A percentile compares a stretch with the other conserved stretches of the same genome.
Conservation (phyloP, 2,329 filamentous ascomycete genomes). For the Trichoderma lentiforme region DNA sequence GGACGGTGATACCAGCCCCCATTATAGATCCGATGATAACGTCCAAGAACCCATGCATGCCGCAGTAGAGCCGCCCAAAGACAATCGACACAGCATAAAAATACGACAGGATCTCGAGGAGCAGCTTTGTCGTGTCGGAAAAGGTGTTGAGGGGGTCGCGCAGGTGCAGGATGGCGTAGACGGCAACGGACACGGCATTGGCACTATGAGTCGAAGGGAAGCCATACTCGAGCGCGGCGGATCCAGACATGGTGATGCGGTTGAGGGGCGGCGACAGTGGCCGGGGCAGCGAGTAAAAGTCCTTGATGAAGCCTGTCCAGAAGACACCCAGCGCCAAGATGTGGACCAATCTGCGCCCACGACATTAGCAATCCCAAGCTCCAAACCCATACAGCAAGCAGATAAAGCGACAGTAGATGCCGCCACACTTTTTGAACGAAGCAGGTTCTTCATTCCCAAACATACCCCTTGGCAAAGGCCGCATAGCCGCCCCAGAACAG, state of each 20-base stretch:
- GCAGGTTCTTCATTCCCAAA: constrained; percentile 22
- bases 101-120: constrained; percentile 68
- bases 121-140: constrained; percentile 54
- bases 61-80: constrained; percentile 88
- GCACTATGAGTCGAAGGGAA: constrained; percentile 97
- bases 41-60: constrained; percentile 97
- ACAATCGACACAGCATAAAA: constrained; percentile 88
- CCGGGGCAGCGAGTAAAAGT: constrained; percentile 86
- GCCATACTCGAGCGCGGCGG: constrained; percentile 90
- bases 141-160: constrained; percentile 62
- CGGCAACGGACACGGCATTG: constrained; percentile 90
- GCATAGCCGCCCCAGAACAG: constrained; percentile 95
- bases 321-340: constrained; percentile 77
- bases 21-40: constrained; percentile 77
- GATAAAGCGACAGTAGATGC: not conserved
- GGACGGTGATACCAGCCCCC: constrained; percentile 61
- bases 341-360: constrained; percentile 57
- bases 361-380: constrained; percentile 22
- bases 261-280: constrained; percentile 89
- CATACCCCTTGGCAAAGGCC: constrained; percentile 80
- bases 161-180: constrained; percentile 75
- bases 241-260: constrained; percentile 96
- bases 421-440: not conserved
- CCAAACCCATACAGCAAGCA: not conserved
- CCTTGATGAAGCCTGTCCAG: constrained; percentile 90